Evolutionary conservation across 73 alveolate species (phyloP).

Genomic region (Symbiodinium pilosum): DNA sequence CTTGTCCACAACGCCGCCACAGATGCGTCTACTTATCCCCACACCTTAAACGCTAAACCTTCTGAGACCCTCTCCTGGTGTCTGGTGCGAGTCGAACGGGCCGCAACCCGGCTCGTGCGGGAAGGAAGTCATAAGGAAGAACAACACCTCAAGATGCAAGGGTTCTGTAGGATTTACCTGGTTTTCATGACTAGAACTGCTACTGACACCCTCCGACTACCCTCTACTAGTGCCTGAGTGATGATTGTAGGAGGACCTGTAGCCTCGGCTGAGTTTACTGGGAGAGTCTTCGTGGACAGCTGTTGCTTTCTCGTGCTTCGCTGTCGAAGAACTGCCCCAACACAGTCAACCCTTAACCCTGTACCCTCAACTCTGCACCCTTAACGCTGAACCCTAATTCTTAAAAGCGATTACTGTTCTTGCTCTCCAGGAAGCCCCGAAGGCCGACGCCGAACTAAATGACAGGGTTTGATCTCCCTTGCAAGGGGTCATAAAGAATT

Average conservation of each 20-base stretch:
- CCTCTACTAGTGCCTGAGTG: no score
- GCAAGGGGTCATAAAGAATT: neutral
- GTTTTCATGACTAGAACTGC: neutral
- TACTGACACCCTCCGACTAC: neutral
- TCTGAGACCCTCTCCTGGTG: constrained; percentile 31
- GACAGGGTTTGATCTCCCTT: neutral
- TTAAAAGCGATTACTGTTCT: no score
- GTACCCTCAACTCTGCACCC: no score
- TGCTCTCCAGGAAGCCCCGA: no score
- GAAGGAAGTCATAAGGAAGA: constrained; percentile 52
- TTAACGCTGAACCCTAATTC: no score
- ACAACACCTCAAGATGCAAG: constrained; percentile 45
- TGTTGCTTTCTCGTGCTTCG: no score
- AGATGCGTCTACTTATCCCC: neutral
- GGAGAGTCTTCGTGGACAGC: no score
- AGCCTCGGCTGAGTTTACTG: no score
- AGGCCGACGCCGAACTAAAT: neutral
- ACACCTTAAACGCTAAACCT: neutral
- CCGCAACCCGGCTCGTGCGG: constrained; percentile 86
- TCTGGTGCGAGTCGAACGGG: constrained; percentile 83
- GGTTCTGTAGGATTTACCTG: no score
- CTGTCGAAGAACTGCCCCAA: no score
- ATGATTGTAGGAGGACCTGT: no score
- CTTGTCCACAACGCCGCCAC: neutral
- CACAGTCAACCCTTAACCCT: no score